A percentile compares a stretch with the other conserved stretches of the same genome.
Conservation (phyloP, 2,329 filamentous ascomycete species). For the Colletotrichum liriopes region DNA sequence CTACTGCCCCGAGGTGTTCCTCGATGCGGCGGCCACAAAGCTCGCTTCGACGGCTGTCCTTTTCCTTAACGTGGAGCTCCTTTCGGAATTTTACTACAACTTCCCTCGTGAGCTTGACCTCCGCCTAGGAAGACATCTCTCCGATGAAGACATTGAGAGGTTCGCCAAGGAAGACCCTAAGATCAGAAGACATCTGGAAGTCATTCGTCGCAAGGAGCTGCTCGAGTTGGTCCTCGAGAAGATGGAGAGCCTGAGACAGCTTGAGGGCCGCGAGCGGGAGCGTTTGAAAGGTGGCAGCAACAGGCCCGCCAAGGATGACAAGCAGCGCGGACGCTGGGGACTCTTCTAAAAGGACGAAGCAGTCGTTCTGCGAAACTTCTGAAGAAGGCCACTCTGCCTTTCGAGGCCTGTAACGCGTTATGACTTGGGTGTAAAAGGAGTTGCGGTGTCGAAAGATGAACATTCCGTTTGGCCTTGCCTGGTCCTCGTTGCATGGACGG, state of each 20-base stretch:
- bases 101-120: slow-evolving; percentile 94
- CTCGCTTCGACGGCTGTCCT: slow-evolving; percentile 95
- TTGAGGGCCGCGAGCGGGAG: slow-evolving; percentile 82
- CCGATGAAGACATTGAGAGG: slow-evolving; percentile 84
- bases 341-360: slow-evolving; percentile 57
- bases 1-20: slow-evolving; percentile 95
- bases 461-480: neutral
- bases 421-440: slow-evolving; percentile 37
- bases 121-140: slow-evolving; percentile 85
- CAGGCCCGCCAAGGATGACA: slow-evolving; percentile 57
- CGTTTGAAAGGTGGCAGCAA: slow-evolving; percentile 51
- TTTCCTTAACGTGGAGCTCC: slow-evolving; percentile 96
- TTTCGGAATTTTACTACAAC: slow-evolving; percentile 98
- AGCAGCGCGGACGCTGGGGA: slow-evolving; percentile 65
- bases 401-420: slow-evolving; percentile 32
- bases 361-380: neutral
- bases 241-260: slow-evolving; percentile 90
- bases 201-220: slow-evolving; percentile 92
- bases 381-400: neutral
- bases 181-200: slow-evolving; percentile 89
- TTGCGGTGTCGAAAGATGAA: slow-evolving; percentile 34
- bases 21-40: slow-evolving; percentile 97
- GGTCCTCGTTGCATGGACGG: slow-evolving; percentile 2
- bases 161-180: slow-evolving; percentile 96
- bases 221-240: slow-evolving; percentile 94